Base-by-base conservation (phyloP, 129 eudicot genomes). In the Chrysanthemum seticuspe region DNA sequence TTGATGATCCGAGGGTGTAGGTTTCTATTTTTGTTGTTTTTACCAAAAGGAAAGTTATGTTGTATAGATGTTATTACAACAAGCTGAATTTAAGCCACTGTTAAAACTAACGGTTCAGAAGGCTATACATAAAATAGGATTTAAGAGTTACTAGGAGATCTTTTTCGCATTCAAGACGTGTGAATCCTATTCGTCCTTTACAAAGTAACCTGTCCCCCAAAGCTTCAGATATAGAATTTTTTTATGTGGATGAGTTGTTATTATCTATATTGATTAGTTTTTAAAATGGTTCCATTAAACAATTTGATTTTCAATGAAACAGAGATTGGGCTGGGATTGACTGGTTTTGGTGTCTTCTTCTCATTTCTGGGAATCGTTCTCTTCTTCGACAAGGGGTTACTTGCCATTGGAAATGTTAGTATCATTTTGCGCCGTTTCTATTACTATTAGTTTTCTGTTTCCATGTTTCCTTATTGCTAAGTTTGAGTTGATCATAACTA, bases 301-400 rank as follows among this genome's bases (percentile, higher is more conserved):
- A 29, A 29, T 23, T 57, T 10, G 3, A 45, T 77, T 19, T 36
- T 58, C 57, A 15, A 50, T 80, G 80, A 40, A 75, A 85, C 96
- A 89, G 96, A 89, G 85, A 87, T 89, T 62, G 96, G 96, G 62
- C 85, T 89, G 2, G 96, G 96, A 51, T 77, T 89, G 93, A 89
- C 93, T 10, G 96, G 96, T 57, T 89, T 89, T 72, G 96, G 96
- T 29, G 82, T 87, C 36, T 87, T 89, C 67, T 89, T 89, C 89
- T 89, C 96, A n/a, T 78, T 87, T 80, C 59, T 89, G 85, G 96
- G 96, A 53, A 77, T 89, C 70, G 77, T 89, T 50, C 85, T 87
- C 82, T 89, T 89, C 84, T 89, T 89, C 29, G 96, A 89, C 81
- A 89, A 89, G 76, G 96, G 96, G 58, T 70, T 87, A 13, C 80